phyloP scores from a whole-genome alignment of 116 monocot species.

The Zostera marina region DNA sequence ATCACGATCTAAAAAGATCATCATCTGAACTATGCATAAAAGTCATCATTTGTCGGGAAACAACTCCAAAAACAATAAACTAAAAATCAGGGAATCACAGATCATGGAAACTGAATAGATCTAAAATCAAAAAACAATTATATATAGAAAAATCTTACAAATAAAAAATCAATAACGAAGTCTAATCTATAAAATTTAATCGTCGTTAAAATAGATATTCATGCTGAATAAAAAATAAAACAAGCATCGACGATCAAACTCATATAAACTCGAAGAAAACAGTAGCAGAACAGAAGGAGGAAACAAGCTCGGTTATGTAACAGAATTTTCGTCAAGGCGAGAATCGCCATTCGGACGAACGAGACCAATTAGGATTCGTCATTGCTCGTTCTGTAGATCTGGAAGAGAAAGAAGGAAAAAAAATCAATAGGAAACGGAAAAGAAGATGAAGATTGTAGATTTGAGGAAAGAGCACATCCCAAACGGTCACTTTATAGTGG shows the following conservation, averaged over 20 bases:
- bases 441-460: too few relatives aligned
- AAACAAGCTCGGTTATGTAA: constrained; percentile 64
- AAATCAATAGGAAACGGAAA: not conserved
- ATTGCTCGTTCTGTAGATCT: constrained; percentile 9
- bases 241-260: too few relatives aligned
- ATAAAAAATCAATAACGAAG: too few relatives aligned
- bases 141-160: not conserved
- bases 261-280: too few relatives aligned
- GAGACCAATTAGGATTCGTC: constrained; percentile 56
- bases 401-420: too few relatives aligned
- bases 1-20: not conserved
- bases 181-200: too few relatives aligned
- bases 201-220: not conserved
- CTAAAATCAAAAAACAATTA: too few relatives aligned
- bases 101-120: not conserved
- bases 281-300: not conserved
- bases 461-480: not conserved
- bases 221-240: too few relatives aligned
- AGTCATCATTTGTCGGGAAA: constrained; percentile 1
- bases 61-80: not conserved
- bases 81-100: not conserved
- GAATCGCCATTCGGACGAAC: constrained; percentile 66
- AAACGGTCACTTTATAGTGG: not conserved
- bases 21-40: constrained; percentile 1
- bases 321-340: constrained; percentile 84